Conservation (phyloP, 192 early-diverging fungal species). For the Linnemannia zychae region DNA sequence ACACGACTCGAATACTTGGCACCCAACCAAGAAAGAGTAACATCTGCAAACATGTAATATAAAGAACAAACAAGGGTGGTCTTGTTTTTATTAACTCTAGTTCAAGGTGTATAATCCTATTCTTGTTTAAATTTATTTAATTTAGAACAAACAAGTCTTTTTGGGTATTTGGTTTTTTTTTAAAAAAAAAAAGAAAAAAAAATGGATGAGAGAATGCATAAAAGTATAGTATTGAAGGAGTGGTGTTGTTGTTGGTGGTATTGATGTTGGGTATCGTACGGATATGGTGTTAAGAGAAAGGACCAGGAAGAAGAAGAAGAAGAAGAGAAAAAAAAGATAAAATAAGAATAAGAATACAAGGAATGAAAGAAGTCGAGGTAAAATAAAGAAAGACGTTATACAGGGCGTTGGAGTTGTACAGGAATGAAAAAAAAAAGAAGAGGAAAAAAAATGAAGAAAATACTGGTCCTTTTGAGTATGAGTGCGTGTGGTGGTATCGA, state of each 20-base stretch:
- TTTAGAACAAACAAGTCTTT: background rate
- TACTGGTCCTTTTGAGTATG: background rate
- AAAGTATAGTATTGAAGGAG: background rate
- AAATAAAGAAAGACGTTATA: slow-evolving; percentile 7
- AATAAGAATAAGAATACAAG: slow-evolving; percentile 1
- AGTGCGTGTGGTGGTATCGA: background rate
- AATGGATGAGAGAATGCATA: background rate
- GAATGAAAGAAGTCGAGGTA: background rate
- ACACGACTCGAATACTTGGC: too few relatives aligned
- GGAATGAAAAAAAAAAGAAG: background rate
- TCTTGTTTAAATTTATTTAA: background rate
- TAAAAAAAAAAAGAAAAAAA: background rate
- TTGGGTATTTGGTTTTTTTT: background rate
- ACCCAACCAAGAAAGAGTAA: too few relatives aligned
- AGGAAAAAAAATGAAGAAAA: background rate
- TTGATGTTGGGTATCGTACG: background rate
- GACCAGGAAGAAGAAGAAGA: background rate
- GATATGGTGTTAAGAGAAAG: background rate
- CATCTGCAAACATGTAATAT: too few relatives aligned
- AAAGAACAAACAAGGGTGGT: too few relatives aligned
- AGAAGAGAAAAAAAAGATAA: background rate
- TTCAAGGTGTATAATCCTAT: too few relatives aligned
- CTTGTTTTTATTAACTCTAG: too few relatives aligned
- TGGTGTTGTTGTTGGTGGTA: too few relatives aligned
- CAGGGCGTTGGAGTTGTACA: background rate